Evolutionary conservation across 2,329 filamentous ascomycete genomes (phyloP).

Genomic region (Botrytis fabae): DNA sequence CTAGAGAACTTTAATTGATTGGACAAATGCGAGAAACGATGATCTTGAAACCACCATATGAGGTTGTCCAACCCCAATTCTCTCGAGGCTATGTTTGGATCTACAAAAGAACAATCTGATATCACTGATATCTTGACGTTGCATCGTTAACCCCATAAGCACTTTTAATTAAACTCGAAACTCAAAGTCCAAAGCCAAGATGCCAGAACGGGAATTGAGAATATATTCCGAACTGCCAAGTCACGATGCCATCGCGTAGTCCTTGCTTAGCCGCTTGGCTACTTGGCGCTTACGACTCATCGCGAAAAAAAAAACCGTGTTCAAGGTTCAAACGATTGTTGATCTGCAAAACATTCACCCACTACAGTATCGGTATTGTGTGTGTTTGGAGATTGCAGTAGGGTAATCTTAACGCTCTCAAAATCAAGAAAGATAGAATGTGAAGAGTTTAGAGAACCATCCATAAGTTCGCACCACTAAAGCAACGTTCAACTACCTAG

Average conservation of each 20-base stretch:
- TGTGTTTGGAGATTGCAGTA: background rate
- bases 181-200: background rate
- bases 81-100: background rate
- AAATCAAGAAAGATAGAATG: background rate
- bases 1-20: background rate
- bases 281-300: constrained; percentile 14
- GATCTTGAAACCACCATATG: background rate
- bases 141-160: background rate
- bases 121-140: background rate
- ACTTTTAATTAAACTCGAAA: background rate
- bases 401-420: background rate
- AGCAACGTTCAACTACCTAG: too few species aligned
- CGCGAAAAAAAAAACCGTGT: background rate
- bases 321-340: background rate
- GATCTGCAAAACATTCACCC: background rate
- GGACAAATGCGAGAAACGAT: background rate
- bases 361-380: background rate
- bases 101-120: background rate
- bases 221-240: constrained; percentile 15
- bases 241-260: background rate
- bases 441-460: background rate
- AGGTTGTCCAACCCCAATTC: background rate
- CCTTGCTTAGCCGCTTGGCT: background rate
- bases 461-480: background rate
- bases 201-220: background rate